A percentile compares a stretch with the other conserved stretches of the same genome.
Evolutionary conservation across 2,329 filamentous ascomycete genomes (phyloP).

Genomic region (Fusarium buharicum): DNA sequence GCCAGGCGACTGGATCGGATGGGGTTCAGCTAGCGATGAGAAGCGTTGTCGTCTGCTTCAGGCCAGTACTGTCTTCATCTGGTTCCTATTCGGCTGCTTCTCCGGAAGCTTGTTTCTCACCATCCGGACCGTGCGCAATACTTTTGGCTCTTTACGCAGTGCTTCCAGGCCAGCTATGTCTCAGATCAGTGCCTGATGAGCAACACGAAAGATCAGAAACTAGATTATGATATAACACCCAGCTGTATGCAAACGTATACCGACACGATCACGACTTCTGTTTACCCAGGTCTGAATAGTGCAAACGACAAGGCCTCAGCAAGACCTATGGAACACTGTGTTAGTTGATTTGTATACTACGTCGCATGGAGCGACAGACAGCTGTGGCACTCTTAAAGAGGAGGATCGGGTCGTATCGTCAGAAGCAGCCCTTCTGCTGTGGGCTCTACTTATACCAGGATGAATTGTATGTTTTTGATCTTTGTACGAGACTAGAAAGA

Average conservation of each 20-base stretch:
- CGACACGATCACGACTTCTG: not conserved
- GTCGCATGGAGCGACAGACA: conserved; percentile 2
- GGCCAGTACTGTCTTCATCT: conserved; percentile 79
- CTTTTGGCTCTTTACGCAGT: conserved; percentile 54
- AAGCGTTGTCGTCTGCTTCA: conserved; percentile 81
- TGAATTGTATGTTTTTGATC: conserved; percentile 15
- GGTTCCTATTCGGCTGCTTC: conserved; percentile 77
- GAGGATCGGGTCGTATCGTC: conserved; percentile 16
- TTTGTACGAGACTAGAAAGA: conserved; percentile 14
- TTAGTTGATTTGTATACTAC: not conserved
- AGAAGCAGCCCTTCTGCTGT: conserved; percentile 14
- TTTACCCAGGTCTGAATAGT: not conserved
- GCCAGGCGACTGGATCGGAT: conserved; percentile 66
- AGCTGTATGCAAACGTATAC: not conserved
- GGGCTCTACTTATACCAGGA: conserved; percentile 12
- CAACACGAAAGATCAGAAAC: not conserved
- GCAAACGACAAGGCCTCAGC: not conserved
- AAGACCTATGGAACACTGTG: not conserved
- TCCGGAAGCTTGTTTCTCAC: conserved; percentile 66
- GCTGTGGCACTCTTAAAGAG: conserved; percentile 10
- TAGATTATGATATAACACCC: not conserved
- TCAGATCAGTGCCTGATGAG: conserved; percentile 62
- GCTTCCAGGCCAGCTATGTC: conserved; percentile 63
- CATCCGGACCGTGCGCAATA: conserved; percentile 63
- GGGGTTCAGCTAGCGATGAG: conserved; percentile 66